A percentile compares a stretch with the other conserved stretches of the same genome.
Evolutionary conservation across 1,284 basidiomycete genomes (phyloP).

Genomic region (Peniophora sp.): DNA sequence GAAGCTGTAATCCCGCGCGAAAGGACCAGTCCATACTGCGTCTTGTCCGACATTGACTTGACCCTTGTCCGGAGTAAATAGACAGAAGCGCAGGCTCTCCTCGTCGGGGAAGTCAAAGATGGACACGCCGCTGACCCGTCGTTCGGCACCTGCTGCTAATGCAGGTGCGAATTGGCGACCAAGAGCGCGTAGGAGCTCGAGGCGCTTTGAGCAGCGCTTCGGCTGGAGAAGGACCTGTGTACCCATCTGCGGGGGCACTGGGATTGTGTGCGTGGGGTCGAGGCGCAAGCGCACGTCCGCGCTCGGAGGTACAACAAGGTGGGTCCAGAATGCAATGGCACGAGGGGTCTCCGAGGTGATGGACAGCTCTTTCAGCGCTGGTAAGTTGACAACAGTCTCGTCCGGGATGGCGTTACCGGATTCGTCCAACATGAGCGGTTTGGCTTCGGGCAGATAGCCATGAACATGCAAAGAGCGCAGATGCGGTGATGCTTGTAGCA

Average conservation of each 20-base stretch:
- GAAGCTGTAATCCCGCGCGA: not conserved
- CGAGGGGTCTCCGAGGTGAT: not conserved
- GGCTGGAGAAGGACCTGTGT: not conserved
- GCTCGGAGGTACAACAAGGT: not conserved
- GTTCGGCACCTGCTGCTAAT: not conserved
- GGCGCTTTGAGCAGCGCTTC: not conserved
- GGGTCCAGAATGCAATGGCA: not conserved
- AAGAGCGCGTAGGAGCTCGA: not conserved
- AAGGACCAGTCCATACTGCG: not conserved
- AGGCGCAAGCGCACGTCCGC: not conserved
- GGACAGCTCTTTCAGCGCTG: not conserved
- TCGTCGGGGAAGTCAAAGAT: slow-evolving; percentile 2
- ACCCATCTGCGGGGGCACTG: not conserved
- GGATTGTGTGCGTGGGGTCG: not conserved
- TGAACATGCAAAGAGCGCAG: not conserved
- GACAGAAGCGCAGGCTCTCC: not conserved
- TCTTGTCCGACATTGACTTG: not conserved
- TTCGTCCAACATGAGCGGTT: not conserved
- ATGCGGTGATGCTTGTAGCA: not conserved
- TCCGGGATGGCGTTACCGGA: not conserved
- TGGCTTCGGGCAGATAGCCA: not conserved
- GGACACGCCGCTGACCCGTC: not conserved
- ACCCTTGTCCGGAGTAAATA: not conserved
- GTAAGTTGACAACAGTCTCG: not conserved
- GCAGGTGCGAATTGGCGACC: not conserved